Base-by-base conservation (phyloP, 1,139 yeast species). In the Insectozyma bohioensis region DNA sequence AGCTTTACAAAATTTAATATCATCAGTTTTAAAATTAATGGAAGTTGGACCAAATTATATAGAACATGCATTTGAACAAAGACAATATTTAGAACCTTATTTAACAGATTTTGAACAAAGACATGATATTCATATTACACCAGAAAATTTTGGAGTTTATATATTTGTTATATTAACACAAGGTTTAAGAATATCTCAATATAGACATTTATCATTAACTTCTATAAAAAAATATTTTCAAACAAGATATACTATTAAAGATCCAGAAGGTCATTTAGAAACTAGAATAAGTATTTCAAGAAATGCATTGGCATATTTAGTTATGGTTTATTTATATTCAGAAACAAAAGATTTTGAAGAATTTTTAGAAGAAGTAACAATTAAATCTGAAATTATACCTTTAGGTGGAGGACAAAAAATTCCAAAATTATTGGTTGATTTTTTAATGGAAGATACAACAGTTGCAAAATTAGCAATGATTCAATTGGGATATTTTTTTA, bases 161-260 rank as follows among this genome's bases (percentile, higher is more conserved):
- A 52, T 85, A 14, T 60, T 79, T 29, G 67, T 70, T 30, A 53
- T 75, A 10, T 58, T 80, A 19, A 61, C 78, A 2, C 79, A 75
- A 48, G 95, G 95, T 0, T 59, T 85, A 36, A 75, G 77, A 31
- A 60, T 77, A 9, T 77, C 90, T 3, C 77, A 75, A 35, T 70
- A 84, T 16, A 74, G 77, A 38, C 74, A 72, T n/a, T 60, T 68
- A 2, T 75, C 92, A 0, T 52, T 80, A 29, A 61, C 61, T 2
- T 68, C 79, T 15, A 52, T 85, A 47, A 73, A 68, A 40, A 52
- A 61, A 1, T 57, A 80, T 17, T 71, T 82, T 49, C 65, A 63
- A 29, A 56, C 71, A 12, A 61, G 81, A 41, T 72, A 70, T 30
- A 26, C 31, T 10, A 30, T 30, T 11, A 36, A 40, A 18, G 20